Conservation (phyloP, 2,329 filamentous ascomycete genomes). For the Phaeosphaeria sp. region DNA sequence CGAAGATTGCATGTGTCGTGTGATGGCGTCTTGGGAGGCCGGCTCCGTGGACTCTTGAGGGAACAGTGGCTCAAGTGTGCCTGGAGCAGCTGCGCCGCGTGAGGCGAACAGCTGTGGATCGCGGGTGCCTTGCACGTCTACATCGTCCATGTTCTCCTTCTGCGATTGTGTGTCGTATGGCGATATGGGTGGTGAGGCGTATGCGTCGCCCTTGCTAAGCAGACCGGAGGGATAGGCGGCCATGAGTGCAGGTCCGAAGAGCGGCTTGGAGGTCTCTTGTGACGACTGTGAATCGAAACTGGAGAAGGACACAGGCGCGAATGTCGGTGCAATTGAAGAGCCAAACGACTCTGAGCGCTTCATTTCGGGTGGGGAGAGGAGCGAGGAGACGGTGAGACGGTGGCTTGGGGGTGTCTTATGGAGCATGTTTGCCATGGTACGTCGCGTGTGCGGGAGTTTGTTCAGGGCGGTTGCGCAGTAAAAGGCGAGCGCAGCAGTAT, state of each 20-base stretch:
- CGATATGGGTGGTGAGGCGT: slow-evolving; percentile 50
- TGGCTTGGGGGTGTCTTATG: slow-evolving; percentile 38
- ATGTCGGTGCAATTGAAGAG: slow-evolving; percentile 34
- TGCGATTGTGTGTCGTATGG: slow-evolving; percentile 44
- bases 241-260: slow-evolving; percentile 23
- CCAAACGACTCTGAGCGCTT: slow-evolving; percentile 49
- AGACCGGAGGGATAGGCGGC: slow-evolving; percentile 28
- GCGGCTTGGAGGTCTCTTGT: slow-evolving; percentile 27
- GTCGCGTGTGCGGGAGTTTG: slow-evolving; percentile 26
- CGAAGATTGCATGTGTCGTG: slow-evolving; percentile 43
- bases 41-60: slow-evolving; percentile 35
- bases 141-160: slow-evolving; percentile 45
- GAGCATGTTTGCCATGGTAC: slow-evolving; percentile 38
- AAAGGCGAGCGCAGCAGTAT: slow-evolving; percentile 9
- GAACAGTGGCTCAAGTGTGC: slow-evolving; percentile 44
- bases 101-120: slow-evolving; percentile 47
- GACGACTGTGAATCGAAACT: slow-evolving; percentile 36
- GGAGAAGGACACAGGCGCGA: slow-evolving; percentile 26
- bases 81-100: slow-evolving; percentile 31
- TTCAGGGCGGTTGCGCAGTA: slow-evolving; percentile 12
- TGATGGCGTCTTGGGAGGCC: slow-evolving; percentile 34
- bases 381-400: slow-evolving; percentile 46
- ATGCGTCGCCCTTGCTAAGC: slow-evolving; percentile 35
- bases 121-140: slow-evolving; percentile 35
- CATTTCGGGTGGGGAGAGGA: slow-evolving; percentile 51